Evolutionary conservation across 2,329 filamentous ascomycete species (phyloP), one percentile per base, ranked within the genome.

Genomic region (Talaromyces sp.): DNA sequence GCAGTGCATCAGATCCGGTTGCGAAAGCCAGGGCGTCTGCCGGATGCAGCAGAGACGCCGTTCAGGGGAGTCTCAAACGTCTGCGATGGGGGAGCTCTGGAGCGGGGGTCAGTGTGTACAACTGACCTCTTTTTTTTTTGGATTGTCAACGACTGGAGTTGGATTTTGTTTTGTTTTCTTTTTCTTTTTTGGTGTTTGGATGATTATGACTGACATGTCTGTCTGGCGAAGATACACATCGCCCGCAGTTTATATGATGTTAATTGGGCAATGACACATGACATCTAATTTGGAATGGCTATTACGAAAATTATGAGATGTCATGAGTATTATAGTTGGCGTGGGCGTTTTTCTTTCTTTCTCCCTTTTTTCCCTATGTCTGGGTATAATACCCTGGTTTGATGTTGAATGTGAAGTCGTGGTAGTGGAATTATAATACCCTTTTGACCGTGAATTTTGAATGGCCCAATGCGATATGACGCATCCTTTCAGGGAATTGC

Each of bases 41-140:
- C 2, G 71, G 69, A 2, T 80, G 78, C 66, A 77, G 78, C 5
- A 76, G 75, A 60, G 78, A 81, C 65, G 77, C 76, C 2, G 72
- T 81, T n/a, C 58, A 59, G 35, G 76, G 76, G 11, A 72, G 78
- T 1, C 66, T 80, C 29, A 76, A 73, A 62, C 73, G 73, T 54
- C 68, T 81, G 32, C 73, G 77, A 56, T 79, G 78, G 77, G 73
- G 71, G 17, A 69, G 71, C 26, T 66, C 71, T 49, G 73, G 69
- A 26, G 73, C 73, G n/a, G 70, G 73, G 5, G 71, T 76, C 58
- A 68, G 61, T 31, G 61, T 60, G n/a, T 64, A 60, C 50, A 62
- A 57, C 55, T 62, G n/a, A 58, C 19, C 21, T 35, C n/a, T 19
- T 13, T 27, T 21, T 3, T 8, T 10, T 24, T n/a, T 29, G 13